Evolutionary conservation across 169 alveolate genomes (phyloP), one percentile per base, ranked within the genome.

Genomic region (Plasmodium ovale): DNA sequence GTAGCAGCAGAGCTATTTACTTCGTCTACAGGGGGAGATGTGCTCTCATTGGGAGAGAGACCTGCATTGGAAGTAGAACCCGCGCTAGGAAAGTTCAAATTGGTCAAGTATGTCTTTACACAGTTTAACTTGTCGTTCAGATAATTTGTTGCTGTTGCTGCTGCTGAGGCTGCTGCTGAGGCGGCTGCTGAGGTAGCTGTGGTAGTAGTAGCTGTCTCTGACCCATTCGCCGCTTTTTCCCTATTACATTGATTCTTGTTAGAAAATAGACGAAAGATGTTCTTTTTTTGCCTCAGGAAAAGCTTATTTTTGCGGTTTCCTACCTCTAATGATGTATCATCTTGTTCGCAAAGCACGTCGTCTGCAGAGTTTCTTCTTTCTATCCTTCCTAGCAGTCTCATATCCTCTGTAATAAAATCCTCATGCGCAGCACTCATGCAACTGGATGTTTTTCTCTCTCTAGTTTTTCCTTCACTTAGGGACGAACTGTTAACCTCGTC

Each of bases 251-350:
- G 21, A 27, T 67, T 49, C 44, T 60, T 74, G 37, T 35, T 23
- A 12, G 85, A 69, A 68, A 82, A 82, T 64, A 82, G 53, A 31
- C 90, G 90, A 47, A 82, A 82, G 3, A 82, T 47, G 2, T 44
- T 65, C 65, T 59, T 82, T 71, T 12, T 82, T 56, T 82, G 71
- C 19, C 67, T 82, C 39, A 82, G 27, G 58, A 51, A 82, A 53
- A 82, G 44, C 59, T 37, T 53, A 4, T 59, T 82, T 23, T 68
- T 65, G 35, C 44, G 31, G 44, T 23, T 82, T 53, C 60, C 72
- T 37, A 37, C 88, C 16, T 23, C 4, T 59, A 33, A 72, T 1
- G 56, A 53, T 16, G 27, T 35, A 14, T 77, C 88, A 5, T 77
- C 88, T n/a, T n/a, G n/a, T 39, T 71, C 68, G 27, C 27, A 58